Evolutionary conservation across 345 rosid species (phyloP), one percentile per base, ranked within the genome.

Genomic region (Limnanthes douglasii): DNA sequence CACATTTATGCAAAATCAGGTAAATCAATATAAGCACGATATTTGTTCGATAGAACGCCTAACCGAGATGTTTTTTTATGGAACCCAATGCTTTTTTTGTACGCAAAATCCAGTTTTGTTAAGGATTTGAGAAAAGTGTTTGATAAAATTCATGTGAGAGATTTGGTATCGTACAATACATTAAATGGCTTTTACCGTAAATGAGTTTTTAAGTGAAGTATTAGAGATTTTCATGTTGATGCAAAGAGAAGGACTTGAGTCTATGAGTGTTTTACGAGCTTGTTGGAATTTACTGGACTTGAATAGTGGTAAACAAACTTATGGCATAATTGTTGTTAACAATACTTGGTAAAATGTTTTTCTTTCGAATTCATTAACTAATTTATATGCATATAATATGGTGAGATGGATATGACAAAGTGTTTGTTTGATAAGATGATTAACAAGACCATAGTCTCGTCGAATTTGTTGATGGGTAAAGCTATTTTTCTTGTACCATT

Each of bases 41-140:
- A 48, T 4, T 51, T 68, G 65, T 68, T 68, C 52, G 70, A 63
- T 24, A 44, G 18, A 60, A 68, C 63, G 70, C 50, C 59, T 35
- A 36, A 19, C 0, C 48, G 59, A 18, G 75, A 68, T n/a, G 42
- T 59, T n/a, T 59, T 56, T 52, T 59, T 70, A 1, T 63, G 66
- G 66, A 68, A 68, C 11, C 58, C 69, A 1, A 51, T 63, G 70
- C 70, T 68, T 9, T 48, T 64, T 4, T 25, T 54, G 48, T 56
- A 59, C 19, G 51, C 59, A 1, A 63, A 60, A 45, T 46, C 49
- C 0, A 55, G 67, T 41, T 48, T 18, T 6, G 21, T 48, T 26
- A 38, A 49, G 31, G 55, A 62, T 35, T 30, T 68, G 48, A 24
- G 46, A 43, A 46, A 9, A 15, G 22, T 40, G 6, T 68, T 68